Evolutionary conservation across 2,329 filamentous ascomycete genomes (phyloP), one percentile per base, ranked within the genome.

Genomic region (Aspergillus eucalypticola): DNA sequence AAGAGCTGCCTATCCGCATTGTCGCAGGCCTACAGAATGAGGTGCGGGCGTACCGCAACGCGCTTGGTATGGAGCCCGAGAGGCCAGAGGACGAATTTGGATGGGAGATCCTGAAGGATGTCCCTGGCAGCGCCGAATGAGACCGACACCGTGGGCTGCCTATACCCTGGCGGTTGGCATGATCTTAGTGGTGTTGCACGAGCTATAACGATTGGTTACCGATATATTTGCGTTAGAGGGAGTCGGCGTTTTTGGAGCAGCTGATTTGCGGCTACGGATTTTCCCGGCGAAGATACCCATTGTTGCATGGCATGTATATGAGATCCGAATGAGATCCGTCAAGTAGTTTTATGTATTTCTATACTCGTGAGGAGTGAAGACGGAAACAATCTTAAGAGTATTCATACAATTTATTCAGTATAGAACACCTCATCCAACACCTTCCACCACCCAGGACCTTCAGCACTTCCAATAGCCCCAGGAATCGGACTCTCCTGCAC

Each of bases 41-140:
- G 63, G 79, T 82, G 21, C 76, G 80, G 38, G 78, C 78, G 42
- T 78, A 80, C 58, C 76, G 80, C 59, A 75, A 79, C 57, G 78
- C 78, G 6, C 67, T 82, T 46, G 79, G 79, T 2, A 77, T 82
- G 76, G 79, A 82, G 60, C 67, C 75, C 1, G 79, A 82, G 68
- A 78, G 76, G 60, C 75, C 75, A 1, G 79, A 82, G 60, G 79
- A 82, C 27, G 80, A 82, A 67, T 80, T 75, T 59, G 80, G 80
- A 25, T 82, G 77, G 75, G 78, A 79, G 61, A 77, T 81, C 49
- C 68, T 82, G 48, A 80, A 80, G 67, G 74, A 80, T 63, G 64
- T 75, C 27, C 73, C 75, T 13, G 66, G 74, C n/a, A 70, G 70
- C 60, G 54, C 64, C 44, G 73, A 76, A 49, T 76, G 63, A 70